Percentiles rank a stretch among this genome's conserved stretches.
Evolutionary conservation across 441 rosid species (phyloP).

Genomic region (Sinapis alba): DNA sequence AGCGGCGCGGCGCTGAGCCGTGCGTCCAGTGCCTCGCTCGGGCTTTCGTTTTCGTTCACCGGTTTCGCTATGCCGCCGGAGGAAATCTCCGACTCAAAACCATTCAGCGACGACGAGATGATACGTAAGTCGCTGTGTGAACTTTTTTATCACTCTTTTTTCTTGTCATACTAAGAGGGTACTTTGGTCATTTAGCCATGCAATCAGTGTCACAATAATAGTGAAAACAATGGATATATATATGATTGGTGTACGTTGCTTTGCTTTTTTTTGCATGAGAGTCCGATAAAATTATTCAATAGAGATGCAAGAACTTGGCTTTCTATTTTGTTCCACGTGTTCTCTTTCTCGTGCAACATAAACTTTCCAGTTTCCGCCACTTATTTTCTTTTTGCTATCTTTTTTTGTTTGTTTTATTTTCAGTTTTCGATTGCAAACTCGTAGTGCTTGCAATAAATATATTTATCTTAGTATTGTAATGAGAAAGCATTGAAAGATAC

Average conservation of each 20-base stretch:
- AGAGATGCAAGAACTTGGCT: constrained; percentile 5
- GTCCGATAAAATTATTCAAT: constrained; percentile 22
- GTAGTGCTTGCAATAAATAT: constrained; percentile 27
- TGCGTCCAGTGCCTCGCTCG: constrained; percentile 93
- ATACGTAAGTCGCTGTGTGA: constrained; percentile 51
- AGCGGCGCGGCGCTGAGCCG: constrained; percentile 92
- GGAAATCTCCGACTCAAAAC: constrained; percentile 75
- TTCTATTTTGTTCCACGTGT: constrained; percentile 33
- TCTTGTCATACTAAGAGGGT: constrained; percentile 24
- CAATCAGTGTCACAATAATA: constrained; percentile 20
- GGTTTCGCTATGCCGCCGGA: constrained; percentile 87
- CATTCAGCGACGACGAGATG: constrained; percentile 86
- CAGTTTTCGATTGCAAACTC: constrained; percentile 13
- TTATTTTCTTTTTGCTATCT: constrained; percentile 8
- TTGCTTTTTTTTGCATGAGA: constrained; percentile 34
- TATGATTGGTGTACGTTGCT: constrained; percentile 38
- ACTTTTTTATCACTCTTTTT: constrained; percentile 15
- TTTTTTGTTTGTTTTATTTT: neutral
- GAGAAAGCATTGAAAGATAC: constrained; percentile 13
- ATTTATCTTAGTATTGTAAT: neutral
- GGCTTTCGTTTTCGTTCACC: constrained; percentile 89
- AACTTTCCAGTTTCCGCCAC: constrained; percentile 30
- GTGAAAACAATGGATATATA: constrained; percentile 30
- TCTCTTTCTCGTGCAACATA: constrained; percentile 31
- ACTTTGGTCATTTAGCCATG: constrained; percentile 10